Conservation (phyloP, 1,139 yeast species). For the Yamadazyma epiphylla region DNA sequence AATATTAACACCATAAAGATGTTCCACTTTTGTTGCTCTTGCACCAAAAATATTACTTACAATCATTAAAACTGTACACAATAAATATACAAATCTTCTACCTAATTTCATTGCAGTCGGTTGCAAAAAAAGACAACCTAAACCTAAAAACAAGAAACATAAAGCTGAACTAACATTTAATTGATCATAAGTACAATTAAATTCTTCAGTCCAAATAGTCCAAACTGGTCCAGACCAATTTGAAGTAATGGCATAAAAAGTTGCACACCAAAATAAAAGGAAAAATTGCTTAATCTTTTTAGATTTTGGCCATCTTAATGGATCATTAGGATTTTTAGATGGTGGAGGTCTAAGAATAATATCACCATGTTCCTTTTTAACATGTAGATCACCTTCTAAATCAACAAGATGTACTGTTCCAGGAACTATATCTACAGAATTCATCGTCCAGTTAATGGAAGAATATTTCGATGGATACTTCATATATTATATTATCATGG, state of each 20-base stretch:
- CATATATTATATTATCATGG: no score
- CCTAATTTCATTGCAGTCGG: slow-evolving; percentile 42
- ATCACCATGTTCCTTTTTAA: slow-evolving; percentile 15
- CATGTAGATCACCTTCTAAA: slow-evolving; percentile 27
- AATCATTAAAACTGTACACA: slow-evolving; percentile 28
- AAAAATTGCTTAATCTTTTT: slow-evolving; percentile 32
- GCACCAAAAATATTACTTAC: slow-evolving; percentile 36
- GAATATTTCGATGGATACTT: no score
- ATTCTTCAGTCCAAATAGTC: slow-evolving; percentile 30
- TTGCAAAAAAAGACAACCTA: slow-evolving; percentile 37
- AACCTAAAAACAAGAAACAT: slow-evolving; percentile 31
- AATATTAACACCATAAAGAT: slow-evolving; percentile 28
- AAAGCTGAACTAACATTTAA: slow-evolving; percentile 32
- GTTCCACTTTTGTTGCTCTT: slow-evolving; percentile 21
- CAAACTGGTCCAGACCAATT: slow-evolving; percentile 42
- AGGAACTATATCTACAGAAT: slow-evolving; percentile 28
- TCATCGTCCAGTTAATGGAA: no score
- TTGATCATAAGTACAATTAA: slow-evolving; percentile 22
- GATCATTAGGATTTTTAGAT: slow-evolving; percentile 33
- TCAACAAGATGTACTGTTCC: slow-evolving; percentile 59
- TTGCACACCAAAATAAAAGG: slow-evolving; percentile 33
- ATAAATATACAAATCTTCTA: slow-evolving; percentile 33
- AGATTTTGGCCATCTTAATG: slow-evolving; percentile 31
- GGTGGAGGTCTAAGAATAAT: slow-evolving; percentile 39
- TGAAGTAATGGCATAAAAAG: slow-evolving; percentile 37